A percentile compares a stretch with the other conserved stretches of the same genome.
These are phyloP conservation scores for Rhynchosporium secalis DNA, from an alignment of 2,329 filamentous ascomycete genomes.

Conservation along the genomic window DNA sequence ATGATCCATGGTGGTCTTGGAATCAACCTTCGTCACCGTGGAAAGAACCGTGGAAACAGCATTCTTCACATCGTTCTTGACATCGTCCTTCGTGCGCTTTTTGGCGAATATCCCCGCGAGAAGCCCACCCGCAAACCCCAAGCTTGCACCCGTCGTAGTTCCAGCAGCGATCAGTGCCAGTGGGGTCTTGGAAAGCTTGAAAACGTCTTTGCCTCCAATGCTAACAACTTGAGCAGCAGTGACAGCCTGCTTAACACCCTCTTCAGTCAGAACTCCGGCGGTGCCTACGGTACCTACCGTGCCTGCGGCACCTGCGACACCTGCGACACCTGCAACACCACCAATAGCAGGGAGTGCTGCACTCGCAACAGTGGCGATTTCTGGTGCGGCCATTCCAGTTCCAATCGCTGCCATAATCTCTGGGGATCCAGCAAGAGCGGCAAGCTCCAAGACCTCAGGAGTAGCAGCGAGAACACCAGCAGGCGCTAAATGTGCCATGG, in stretches of 20 bases:
- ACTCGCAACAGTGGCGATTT: not conserved
- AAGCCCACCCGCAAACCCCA: not conserved
- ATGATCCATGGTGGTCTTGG: not conserved
- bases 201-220: not conserved
- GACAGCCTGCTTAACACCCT: not conserved
- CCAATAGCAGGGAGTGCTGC: not conserved
- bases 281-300: not conserved
- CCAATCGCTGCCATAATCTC: not conserved
- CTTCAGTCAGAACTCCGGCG: not conserved
- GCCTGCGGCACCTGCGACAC: not conserved
- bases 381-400: not conserved
- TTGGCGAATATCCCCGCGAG: constrained; percentile 1
- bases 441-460: constrained; percentile 1
- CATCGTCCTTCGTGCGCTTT: not conserved
- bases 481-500: not conserved
- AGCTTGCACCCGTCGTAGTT: not conserved
- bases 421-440: constrained; percentile 1
- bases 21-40: too few species aligned
- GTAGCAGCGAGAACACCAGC: not conserved
- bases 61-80: not conserved
- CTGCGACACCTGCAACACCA: not conserved
- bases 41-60: not conserved
- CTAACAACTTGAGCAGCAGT: constrained; percentile 2
- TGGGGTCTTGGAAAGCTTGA: not conserved
- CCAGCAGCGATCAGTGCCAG: not conserved